phyloP scores from a whole-genome alignment of 176 grass and related monocot genomes.

The Leersia perrieri region DNA sequence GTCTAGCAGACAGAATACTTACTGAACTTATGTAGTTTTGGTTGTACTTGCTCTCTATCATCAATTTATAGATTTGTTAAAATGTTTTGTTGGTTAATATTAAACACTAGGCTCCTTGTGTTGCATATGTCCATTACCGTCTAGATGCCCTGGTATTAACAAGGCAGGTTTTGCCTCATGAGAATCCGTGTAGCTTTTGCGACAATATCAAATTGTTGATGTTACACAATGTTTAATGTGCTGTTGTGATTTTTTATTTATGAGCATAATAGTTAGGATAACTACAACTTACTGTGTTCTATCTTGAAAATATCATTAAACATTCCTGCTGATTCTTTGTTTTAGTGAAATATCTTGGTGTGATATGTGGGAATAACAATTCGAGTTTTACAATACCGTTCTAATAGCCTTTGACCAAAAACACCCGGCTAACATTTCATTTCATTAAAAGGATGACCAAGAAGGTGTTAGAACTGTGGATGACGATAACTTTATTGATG shows the following conservation, averaged over 20 bases:
- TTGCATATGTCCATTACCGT: background rate
- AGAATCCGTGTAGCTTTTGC: background rate
- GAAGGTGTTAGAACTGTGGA: slow-evolving; percentile 83
- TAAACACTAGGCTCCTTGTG: background rate
- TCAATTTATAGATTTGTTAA: background rate
- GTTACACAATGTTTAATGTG: background rate
- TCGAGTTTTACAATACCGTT: background rate
- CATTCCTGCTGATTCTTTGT: background rate
- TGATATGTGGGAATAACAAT: background rate
- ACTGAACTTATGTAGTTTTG: background rate
- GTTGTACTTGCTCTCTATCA: background rate
- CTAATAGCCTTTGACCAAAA: slow-evolving; percentile 1
- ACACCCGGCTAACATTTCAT: background rate
- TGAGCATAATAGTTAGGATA: background rate
- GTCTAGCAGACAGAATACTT: background rate
- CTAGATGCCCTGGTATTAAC: background rate
- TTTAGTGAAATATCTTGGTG: background rate
- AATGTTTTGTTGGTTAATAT: background rate
- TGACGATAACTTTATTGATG: slow-evolving; percentile 98
- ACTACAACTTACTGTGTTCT: background rate
- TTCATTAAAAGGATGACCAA: slow-evolving; percentile 80
- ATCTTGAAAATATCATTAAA: background rate
- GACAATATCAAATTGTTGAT: background rate
- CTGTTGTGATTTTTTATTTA: background rate
- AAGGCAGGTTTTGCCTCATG: background rate